Conservation (phyloP, 495 filamentous ascomycete genomes). For the Pyronema domesticum region DNA sequence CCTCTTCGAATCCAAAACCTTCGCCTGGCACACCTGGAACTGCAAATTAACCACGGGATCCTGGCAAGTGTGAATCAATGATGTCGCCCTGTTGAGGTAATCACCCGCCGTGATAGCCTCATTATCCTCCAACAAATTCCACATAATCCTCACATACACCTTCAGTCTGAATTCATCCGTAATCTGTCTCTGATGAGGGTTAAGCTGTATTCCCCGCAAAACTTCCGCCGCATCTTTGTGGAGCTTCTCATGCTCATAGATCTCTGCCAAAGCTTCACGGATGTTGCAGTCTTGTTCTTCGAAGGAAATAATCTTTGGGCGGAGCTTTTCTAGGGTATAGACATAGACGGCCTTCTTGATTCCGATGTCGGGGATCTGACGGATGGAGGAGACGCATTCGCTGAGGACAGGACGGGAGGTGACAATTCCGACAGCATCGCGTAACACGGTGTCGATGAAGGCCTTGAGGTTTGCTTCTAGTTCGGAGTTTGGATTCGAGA, state of each 20-base stretch:
- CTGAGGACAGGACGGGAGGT: conserved; percentile 52
- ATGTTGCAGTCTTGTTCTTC: conserved; percentile 71
- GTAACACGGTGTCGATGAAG: conserved; percentile 50
- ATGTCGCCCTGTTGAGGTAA: conserved; percentile 84
- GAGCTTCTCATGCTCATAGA: conserved; percentile 67
- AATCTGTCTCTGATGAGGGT: conserved; percentile 69
- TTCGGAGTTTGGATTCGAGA: conserved; percentile 33
- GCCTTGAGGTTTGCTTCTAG: conserved; percentile 48
- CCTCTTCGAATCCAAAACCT: conserved; percentile 78
- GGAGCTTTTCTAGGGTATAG: conserved; percentile 46
- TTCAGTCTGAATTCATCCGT: conserved; percentile 56
- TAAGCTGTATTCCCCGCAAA: conserved; percentile 69
- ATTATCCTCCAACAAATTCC: conserved; percentile 86
- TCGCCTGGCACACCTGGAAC: conserved; percentile 79
- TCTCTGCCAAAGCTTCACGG: conserved; percentile 62
- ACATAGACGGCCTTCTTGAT: conserved; percentile 52
- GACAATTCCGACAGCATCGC: conserved; percentile 54
- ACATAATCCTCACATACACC: conserved; percentile 85
- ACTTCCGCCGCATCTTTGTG: conserved; percentile 57
- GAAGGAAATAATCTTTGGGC: conserved; percentile 49
- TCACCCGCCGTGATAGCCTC: conserved; percentile 69
- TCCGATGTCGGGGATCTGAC: conserved; percentile 28
- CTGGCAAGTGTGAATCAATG: conserved; percentile 59
- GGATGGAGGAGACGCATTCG: conserved; percentile 42
- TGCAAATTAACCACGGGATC: conserved; percentile 57